These are phyloP conservation scores for Talaromyces rugulosus DNA, from an alignment of 2,329 filamentous ascomycete species.

Conservation along the genomic window DNA sequence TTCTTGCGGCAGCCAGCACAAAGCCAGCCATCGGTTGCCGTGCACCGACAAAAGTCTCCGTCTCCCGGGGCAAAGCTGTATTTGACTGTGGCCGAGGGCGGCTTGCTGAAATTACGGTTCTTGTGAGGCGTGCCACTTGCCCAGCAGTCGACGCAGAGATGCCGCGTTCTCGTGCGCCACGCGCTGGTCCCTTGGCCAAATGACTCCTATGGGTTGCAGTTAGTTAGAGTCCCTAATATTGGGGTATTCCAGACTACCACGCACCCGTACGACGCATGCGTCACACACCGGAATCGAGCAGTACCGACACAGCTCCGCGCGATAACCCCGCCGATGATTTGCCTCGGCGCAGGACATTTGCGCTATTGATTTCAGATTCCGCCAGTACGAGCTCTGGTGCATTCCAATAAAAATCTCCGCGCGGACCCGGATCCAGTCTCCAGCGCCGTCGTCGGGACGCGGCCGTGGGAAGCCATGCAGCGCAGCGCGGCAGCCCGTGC, in stretches of 20 bases:
- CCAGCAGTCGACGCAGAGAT: conserved; percentile 27
- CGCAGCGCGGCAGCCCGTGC: conserved; percentile 19
- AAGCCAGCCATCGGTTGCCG: conserved; percentile 23
- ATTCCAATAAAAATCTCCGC: conserved; percentile 22
- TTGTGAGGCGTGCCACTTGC: conserved; percentile 19
- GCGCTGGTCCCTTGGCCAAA: conserved; percentile 23
- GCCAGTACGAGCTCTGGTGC: conserved; percentile 27
- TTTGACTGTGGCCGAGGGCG: conserved; percentile 8
- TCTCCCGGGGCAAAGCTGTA: conserved; percentile 14
- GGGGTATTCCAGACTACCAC: background rate
- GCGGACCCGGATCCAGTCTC: conserved; percentile 9
- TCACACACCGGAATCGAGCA: conserved; percentile 28
- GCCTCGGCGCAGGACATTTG: conserved; percentile 22
- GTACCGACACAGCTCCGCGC: conserved; percentile 20
- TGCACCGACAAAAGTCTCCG: conserved; percentile 23
- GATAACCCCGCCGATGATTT: conserved; percentile 21
- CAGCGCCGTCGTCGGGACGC: background rate
- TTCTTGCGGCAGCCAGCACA: conserved; percentile 24
- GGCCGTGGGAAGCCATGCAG: conserved; percentile 25
- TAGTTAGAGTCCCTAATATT: background rate
- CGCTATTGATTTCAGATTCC: conserved; percentile 21
- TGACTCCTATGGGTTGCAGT: conserved; percentile 16
- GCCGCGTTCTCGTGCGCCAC: conserved; percentile 25
- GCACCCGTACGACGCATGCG: conserved; percentile 24
- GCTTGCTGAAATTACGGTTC: conserved; percentile 18